Evolutionary conservation across 31 red algal genomes (phyloP), one percentile per base, ranked within the genome.

Genomic region (Odonthalia washingtoniensis): DNA sequence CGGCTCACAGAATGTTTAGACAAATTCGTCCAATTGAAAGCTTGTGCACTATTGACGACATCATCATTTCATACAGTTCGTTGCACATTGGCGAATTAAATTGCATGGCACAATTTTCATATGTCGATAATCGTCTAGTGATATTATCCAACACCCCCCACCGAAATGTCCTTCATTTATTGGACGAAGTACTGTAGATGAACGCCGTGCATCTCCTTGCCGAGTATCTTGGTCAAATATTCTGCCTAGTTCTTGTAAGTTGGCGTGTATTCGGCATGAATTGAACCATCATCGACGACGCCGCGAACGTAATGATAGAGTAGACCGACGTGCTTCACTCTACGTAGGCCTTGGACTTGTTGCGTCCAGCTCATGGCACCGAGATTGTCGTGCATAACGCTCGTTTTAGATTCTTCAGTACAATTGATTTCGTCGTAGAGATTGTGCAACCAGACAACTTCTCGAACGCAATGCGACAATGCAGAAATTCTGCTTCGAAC

Each of bases 271-370:
- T 4, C 31, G 2, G 72, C 2, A 21, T 62, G 18, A 32, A 70
- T 40, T 9, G 45, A n/a, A 28, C 9, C 63, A 21, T 41, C 30
- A 31, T 74, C 6, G 4, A 85, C 82, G 40, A 44, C 65, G 21
- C 63, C 82, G 24, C 37, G 16, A 27, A 85, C 40, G 9, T 74
- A 70, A 57, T 85, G 69, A 67, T 37, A 85, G 14, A 46, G 38
- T 39, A 85, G 38, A 21, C 44, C 82, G 34, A 85, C 40, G 46
- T 85, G 82, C 42, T 74, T 85, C 27, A 62, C 82, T 44, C n/a
- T 70, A n/a, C 66, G 82, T 32, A 73, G 41, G n/a, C 82, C 67
- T 18, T 84, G 81, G 9, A 84, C 81, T 3, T 84, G 38, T 36
- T 84, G 38, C 2, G 64, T 84, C 81, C 65, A 46, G 14, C 6